Conservation (phyloP, 768 basidiomycete genomes). For the Sporobolomyces phaffii region DNA sequence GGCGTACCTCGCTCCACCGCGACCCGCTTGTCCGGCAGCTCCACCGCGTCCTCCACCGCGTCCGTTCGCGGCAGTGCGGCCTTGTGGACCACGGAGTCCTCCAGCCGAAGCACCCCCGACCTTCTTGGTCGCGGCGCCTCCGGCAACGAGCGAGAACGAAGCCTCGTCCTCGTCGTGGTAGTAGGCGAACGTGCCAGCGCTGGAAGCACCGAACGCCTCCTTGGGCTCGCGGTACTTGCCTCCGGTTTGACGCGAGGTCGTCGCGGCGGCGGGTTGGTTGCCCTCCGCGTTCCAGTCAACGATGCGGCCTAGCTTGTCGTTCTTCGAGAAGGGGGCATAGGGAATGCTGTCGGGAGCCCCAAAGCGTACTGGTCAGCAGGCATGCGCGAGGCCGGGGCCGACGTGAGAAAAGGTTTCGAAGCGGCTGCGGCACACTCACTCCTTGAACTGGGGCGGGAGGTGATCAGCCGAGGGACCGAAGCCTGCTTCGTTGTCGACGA, state of each 20-base stretch:
- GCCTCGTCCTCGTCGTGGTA: conserved; percentile 98
- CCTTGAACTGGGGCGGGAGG: conserved; percentile 85
- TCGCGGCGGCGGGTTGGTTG: conserved; percentile 56
- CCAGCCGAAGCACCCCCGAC: conserved; percentile 31
- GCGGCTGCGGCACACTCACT: conserved; percentile 48
- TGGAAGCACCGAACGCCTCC: conserved; percentile 82
- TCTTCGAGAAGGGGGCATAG: conserved; percentile 97
- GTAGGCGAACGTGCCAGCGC: conserved; percentile 87
- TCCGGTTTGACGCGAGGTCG: conserved; percentile 48
- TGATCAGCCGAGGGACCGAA: conserved; percentile 69
- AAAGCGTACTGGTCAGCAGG: not conserved
- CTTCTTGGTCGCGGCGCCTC: conserved; percentile 49
- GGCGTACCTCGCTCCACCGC: conserved; percentile 44
- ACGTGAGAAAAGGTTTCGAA: not conserved
- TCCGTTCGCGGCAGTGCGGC: conserved; percentile 11
- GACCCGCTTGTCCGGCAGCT: conserved; percentile 52
- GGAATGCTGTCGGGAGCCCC: conserved; percentile 57
- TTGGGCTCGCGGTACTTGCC: conserved; percentile 64
- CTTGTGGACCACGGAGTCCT: conserved; percentile 31
- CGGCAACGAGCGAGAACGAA: conserved; percentile 91
- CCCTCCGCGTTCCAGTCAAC: conserved; percentile 92
- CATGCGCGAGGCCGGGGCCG: no score
- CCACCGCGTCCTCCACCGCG: conserved; percentile 18
- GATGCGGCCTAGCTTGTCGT: conserved; percentile 93
- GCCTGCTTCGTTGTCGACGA: conserved; percentile 34